Evolutionary conservation across 2,329 filamentous ascomycete species (phyloP).

Genomic region (Lasiodiplodia sp.): DNA sequence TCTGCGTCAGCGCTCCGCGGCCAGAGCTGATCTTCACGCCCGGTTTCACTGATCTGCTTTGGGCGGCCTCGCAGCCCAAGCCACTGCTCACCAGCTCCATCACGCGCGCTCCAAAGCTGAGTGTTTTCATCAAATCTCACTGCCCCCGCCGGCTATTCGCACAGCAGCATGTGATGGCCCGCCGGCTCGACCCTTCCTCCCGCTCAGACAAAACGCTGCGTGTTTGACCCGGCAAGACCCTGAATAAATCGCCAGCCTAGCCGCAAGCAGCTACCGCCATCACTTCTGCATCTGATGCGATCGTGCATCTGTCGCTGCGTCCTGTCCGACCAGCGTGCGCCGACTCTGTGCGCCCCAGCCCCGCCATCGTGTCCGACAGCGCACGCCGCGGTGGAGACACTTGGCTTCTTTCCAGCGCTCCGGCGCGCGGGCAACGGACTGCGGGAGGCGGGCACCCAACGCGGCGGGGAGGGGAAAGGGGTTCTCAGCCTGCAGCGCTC

Average conservation of each 20-base stretch:
- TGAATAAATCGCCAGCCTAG: slow-evolving; percentile 20
- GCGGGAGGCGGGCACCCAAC: not conserved
- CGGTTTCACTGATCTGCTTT: slow-evolving; percentile 25
- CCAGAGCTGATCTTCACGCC: slow-evolving; percentile 23
- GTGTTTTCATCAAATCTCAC: slow-evolving; percentile 8
- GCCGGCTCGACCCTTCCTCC: slow-evolving; percentile 25
- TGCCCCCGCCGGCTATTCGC: slow-evolving; percentile 16
- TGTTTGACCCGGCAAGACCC: slow-evolving; percentile 19
- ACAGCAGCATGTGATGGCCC: slow-evolving; percentile 21
- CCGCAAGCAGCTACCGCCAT: slow-evolving; percentile 24
- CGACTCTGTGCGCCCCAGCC: slow-evolving; percentile 20
- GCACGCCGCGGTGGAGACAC: slow-evolving; percentile 8
- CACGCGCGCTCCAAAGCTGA: slow-evolving; percentile 15
- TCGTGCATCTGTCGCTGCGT: slow-evolving; percentile 15
- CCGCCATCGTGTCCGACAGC: slow-evolving; percentile 9
- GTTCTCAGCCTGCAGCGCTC: slow-evolving; percentile 4
- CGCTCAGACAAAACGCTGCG: slow-evolving; percentile 12
- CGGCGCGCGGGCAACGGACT: slow-evolving; percentile 9
- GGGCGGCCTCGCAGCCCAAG: slow-evolving; percentile 18
- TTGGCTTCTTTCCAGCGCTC: slow-evolving; percentile 12
- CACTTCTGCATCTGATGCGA: slow-evolving; percentile 20
- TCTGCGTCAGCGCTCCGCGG: slow-evolving; percentile 16
- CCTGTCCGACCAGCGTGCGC: slow-evolving; percentile 3
- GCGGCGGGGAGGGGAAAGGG: slow-evolving; percentile 6
- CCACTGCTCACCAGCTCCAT: slow-evolving; percentile 17